A percentile compares a stretch with the other conserved stretches of the same genome.
phyloP scores from a whole-genome alignment of 2,329 filamentous ascomycete genomes.

The Microdochium bolleyi region DNA sequence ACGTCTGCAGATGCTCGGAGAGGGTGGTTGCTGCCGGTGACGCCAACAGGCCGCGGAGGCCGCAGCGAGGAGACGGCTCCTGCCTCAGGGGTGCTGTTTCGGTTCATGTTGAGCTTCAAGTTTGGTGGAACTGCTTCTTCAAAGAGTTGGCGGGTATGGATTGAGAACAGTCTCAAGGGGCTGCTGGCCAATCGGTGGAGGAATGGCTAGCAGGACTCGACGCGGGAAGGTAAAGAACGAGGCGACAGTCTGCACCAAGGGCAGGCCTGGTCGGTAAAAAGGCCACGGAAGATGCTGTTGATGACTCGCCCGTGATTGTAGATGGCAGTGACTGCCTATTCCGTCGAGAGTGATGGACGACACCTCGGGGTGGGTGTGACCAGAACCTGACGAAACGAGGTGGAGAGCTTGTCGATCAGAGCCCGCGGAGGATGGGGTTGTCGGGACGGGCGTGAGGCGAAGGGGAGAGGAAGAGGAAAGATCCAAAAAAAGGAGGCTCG shows the following conservation, averaged over 20 bases:
- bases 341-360: no score
- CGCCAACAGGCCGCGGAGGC: slow-evolving; percentile 68
- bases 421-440: not conserved
- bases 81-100: slow-evolving; percentile 94
- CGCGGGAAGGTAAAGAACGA: not conserved
- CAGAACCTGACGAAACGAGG: no score
- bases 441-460: not conserved
- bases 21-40: slow-evolving; percentile 67
- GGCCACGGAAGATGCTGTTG: not conserved
- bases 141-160: not conserved
- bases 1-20: slow-evolving; percentile 95
- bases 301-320: not conserved
- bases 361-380: no score
- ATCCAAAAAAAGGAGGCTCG: slow-evolving; percentile 27
- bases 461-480: not conserved
- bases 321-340: not conserved
- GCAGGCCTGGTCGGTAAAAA: not conserved
- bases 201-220: not conserved
- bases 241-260: not conserved
- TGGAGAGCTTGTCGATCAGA: not conserved
- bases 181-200: not conserved
- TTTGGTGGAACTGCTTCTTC: slow-evolving; percentile 5
- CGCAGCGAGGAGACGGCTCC: slow-evolving; percentile 75
- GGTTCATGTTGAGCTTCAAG: slow-evolving; percentile 44
- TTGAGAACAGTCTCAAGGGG: not conserved